These are phyloP conservation scores for Elaeis guineensis DNA, from an alignment of 176 grass and related monocot genomes.

Conservation along the genomic window DNA sequence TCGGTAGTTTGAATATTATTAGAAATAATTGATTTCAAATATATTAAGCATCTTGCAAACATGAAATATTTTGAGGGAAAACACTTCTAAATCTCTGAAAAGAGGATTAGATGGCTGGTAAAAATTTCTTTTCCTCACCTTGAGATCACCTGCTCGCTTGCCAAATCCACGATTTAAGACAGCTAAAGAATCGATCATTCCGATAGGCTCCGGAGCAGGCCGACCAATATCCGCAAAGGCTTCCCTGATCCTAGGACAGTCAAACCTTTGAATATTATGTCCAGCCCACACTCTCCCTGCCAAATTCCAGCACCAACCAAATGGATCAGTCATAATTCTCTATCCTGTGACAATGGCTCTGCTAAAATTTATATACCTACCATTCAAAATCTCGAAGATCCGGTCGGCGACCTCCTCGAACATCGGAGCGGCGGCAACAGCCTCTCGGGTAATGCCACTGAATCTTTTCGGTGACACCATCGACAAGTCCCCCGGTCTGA, in stretches of 20 bases:
- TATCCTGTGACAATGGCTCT: too few relatives aligned
- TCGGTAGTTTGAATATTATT: too few relatives aligned
- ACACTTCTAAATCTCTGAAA: too few relatives aligned
- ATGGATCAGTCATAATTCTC: too few relatives aligned
- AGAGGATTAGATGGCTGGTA: not conserved
- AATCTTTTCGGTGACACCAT: conserved; percentile 28
- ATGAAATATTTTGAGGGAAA: too few relatives aligned
- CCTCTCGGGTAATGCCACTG: conserved; percentile 38
- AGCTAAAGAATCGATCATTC: conserved; percentile 59
- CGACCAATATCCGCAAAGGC: conserved; percentile 56
- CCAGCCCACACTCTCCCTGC: conserved; percentile 75
- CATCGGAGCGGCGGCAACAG: conserved; percentile 32
- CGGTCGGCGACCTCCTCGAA: conserved; percentile 53
- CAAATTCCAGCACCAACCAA: not conserved
- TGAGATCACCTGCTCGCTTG: conserved; percentile 60
- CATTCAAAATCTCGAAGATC: conserved; percentile 59
- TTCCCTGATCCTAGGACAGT: conserved; percentile 56
- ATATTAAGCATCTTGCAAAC: too few relatives aligned
- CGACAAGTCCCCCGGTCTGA: conserved; percentile 33
- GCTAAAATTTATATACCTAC: not conserved
- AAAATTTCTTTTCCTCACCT: conserved; percentile 21
- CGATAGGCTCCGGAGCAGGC: conserved; percentile 45
- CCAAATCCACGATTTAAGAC: conserved; percentile 46
- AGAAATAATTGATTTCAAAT: too few relatives aligned
- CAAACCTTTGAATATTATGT: conserved; percentile 63